A percentile compares a stretch with the other conserved stretches of the same genome.
These are phyloP conservation scores for Lentinus tigrinus DNA, from an alignment of 768 basidiomycete genomes.

Conservation along the genomic window DNA sequence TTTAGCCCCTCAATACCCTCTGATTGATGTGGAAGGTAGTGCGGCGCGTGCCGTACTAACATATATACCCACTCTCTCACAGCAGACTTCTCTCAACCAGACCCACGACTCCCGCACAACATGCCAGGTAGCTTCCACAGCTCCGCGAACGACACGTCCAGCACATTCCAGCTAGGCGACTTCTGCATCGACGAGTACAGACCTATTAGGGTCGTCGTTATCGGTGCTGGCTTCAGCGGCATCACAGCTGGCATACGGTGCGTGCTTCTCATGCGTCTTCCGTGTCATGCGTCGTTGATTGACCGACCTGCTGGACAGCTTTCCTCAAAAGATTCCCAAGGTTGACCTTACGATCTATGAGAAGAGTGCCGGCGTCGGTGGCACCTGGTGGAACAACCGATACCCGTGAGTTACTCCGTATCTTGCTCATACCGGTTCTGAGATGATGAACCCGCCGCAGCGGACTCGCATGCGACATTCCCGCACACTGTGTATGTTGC, in stretches of 20 bases:
- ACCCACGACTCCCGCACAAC: not conserved
- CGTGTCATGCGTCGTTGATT: not conserved
- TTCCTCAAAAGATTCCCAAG: slow-evolving; percentile 37
- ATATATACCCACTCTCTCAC: no score
- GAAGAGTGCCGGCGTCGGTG: slow-evolving; percentile 40
- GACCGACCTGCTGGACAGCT: not conserved
- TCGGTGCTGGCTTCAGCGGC: slow-evolving; percentile 62
- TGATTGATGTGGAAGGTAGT: no score
- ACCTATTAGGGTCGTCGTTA: slow-evolving; percentile 52
- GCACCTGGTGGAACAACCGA: slow-evolving; percentile 55
- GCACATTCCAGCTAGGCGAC: slow-evolving; percentile 33
- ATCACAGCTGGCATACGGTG: slow-evolving; percentile 59
- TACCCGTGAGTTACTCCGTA: slow-evolving; percentile 36
- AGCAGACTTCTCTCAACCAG: no score
- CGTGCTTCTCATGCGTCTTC: slow-evolving; percentile 5
- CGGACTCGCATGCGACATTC: slow-evolving; percentile 61
- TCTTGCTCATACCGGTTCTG: not conserved
- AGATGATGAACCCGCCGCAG: slow-evolving; percentile 16
- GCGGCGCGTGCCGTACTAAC: no score
- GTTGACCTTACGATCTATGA: slow-evolving; percentile 51
- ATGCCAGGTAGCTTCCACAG: slow-evolving; percentile 3
- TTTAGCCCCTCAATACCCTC: no score
- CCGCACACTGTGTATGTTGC: slow-evolving; percentile 49
- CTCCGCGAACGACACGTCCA: not conserved
- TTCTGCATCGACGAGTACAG: slow-evolving; percentile 54